Conservation (phyloP, 2,329 filamentous ascomycete species). For the Aspergillus felis region DNA sequence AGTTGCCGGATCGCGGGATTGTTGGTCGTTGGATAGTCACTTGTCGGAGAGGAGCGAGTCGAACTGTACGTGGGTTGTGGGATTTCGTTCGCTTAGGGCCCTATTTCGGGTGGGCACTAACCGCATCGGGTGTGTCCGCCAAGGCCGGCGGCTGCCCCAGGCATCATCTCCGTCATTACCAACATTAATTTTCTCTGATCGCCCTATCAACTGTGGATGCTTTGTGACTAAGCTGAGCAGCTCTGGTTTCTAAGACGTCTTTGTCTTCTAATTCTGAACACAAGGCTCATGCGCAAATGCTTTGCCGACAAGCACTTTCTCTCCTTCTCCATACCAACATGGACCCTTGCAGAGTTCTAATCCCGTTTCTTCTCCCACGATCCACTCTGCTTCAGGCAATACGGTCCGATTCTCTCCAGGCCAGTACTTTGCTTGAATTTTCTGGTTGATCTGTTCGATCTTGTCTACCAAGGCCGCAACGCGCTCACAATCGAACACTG, state of each 20-base stretch:
- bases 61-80: constrained; percentile 38
- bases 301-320: constrained; percentile 57
- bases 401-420: constrained; percentile 44
- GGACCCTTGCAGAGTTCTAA: constrained; percentile 70
- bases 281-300: constrained; percentile 32
- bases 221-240: not conserved
- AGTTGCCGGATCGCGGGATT: constrained; percentile 42
- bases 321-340: constrained; percentile 84
- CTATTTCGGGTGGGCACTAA: constrained; percentile 31
- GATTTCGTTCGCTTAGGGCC: constrained; percentile 45
- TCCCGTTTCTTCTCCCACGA: constrained; percentile 80
- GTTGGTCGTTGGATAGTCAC: constrained; percentile 40
- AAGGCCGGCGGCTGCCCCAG: constrained; percentile 20
- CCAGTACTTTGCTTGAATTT: constrained; percentile 71
- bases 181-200: not conserved
- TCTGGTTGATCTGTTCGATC: constrained; percentile 73
- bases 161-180: not conserved
- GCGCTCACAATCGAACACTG: constrained; percentile 46
- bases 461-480: constrained; percentile 62
- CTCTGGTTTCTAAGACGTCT: no score
- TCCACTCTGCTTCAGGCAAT: constrained; percentile 65
- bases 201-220: not conserved
- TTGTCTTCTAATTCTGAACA: not conserved
- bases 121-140: constrained; percentile 21
- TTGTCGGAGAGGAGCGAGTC: constrained; percentile 36